Conservation (phyloP, 345 rosid species). For the Eucalyptus camaldulensis region DNA sequence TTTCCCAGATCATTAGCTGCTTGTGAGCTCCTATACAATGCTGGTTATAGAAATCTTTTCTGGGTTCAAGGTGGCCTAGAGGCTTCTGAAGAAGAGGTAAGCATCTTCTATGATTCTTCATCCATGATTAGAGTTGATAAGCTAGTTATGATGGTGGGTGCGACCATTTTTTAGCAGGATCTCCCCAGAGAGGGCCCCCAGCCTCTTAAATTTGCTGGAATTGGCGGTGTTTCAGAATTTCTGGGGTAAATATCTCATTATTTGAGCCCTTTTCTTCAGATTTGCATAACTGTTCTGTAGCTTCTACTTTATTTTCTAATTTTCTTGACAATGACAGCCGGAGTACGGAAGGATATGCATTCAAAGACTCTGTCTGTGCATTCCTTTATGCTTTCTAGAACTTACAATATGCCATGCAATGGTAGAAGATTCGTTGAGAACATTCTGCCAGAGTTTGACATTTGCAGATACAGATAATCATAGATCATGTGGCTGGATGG, state of each 20-base stretch:
- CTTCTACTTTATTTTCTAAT: neutral
- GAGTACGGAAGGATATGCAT: neutral
- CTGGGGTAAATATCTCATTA: conserved; percentile 48
- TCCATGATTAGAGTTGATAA: neutral
- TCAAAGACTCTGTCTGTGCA: neutral
- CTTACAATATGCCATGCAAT: neutral
- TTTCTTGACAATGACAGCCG: neutral
- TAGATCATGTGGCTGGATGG: neutral
- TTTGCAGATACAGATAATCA: neutral
- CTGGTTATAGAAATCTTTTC: conserved; percentile 76
- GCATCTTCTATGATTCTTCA: neutral
- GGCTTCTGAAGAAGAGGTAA: conserved; percentile 82
- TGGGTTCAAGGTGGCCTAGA: conserved; percentile 95
- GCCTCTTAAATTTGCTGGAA: conserved; percentile 78
- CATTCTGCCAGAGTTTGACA: neutral
- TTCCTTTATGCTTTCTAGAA: neutral
- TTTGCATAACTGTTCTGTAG: neutral
- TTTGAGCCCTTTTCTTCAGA: neutral
- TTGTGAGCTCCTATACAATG: conserved; percentile 57
- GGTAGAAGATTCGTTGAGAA: neutral
- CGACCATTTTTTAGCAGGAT: conserved; percentile 30
- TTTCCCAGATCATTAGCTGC: conserved; percentile 74
- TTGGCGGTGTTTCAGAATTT: conserved; percentile 84
- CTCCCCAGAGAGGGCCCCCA: conserved; percentile 68
- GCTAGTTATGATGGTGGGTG: neutral